Evolutionary conservation across 192 early-diverging fungal species (phyloP), one percentile per base, ranked within the genome.

Genomic region (Backusella mclennaniae): DNA sequence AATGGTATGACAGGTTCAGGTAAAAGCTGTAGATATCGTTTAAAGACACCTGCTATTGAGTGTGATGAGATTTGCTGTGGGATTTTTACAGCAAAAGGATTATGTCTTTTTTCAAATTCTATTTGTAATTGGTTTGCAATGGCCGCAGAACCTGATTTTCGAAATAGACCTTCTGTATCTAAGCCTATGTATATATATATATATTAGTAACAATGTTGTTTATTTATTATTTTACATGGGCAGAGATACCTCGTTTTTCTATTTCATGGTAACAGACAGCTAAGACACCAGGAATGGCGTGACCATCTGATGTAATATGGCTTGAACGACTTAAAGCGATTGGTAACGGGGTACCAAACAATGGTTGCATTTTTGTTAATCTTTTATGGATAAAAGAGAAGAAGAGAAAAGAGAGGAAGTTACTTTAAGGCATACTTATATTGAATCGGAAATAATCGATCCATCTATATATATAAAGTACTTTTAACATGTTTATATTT

Each of bases 141-240:
- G 17, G 70, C 39, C 7, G 35, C 41, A 11, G 44, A 71, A 19
- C 70, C 70, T 29, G 70, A 71, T 71, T 71, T 71, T 31, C 70
- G 70, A 49, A 71, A 71, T 19, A 71, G 9, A 71, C 70, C 70
- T 71, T 71, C 26, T 6, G 42, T 33, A 49, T 71, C 70, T 44
- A 71, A 46, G 3, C 70, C 70, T 71, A 26, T 12, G 4, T 21
- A 39, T 71, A 4, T 11, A 21, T 21, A 39, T 71, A 4, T 11
- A 21, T 29, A 49, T 46, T 0, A 29, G 17, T 17, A 31, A 6
- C 21, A 29, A 42, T 12, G 1, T 19, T 71, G 12, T 29, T 33
- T 14, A n/a, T 33, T 31, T 49, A 11, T 29, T 71, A 33, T 42
- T 71, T 9, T 56, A 9, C 7, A 63, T 63, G 3, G 11, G 7